These are phyloP conservation scores for Strobilomyces echinocephalus DNA, from an alignment of 768 basidiomycete species.

Conservation along the genomic window DNA sequence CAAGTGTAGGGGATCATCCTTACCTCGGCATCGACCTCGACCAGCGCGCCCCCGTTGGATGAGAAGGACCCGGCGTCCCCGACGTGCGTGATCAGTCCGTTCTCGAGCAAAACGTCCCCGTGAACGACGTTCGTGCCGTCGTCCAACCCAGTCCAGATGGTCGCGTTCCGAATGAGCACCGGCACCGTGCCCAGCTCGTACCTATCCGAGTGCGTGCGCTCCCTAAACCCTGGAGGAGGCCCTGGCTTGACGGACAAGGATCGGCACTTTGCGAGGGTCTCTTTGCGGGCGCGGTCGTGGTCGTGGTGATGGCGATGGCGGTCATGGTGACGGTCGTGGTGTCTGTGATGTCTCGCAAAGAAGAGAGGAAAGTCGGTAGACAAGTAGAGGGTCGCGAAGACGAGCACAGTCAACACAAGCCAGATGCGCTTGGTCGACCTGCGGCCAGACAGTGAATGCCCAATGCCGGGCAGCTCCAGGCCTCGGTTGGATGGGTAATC, in stretches of 20 bases:
- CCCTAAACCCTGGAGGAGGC: constrained; percentile 41
- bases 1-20: neutral
- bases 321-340: neutral
- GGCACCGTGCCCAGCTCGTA: constrained; percentile 49
- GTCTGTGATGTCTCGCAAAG: neutral
- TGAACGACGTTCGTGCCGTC: constrained; percentile 52
- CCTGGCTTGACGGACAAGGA: constrained; percentile 40
- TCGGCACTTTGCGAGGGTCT: constrained; percentile 43
- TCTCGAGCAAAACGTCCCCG: constrained; percentile 60
- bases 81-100: constrained; percentile 58
- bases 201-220: constrained; percentile 52
- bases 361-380: constrained; percentile 6
- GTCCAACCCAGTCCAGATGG: constrained; percentile 69
- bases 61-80: constrained; percentile 27
- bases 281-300: constrained; percentile 8
- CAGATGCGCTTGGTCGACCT: constrained; percentile 11
- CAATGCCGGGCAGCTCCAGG: neutral
- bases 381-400: constrained; percentile 16
- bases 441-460: neutral
- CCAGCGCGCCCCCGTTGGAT: constrained; percentile 14
- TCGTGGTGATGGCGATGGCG: neutral
- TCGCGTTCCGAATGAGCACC: constrained; percentile 60
- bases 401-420: constrained; percentile 12
- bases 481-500: neutral
- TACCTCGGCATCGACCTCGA: constrained; percentile 41